Percentiles rank a stretch among this genome's conserved stretches.
phyloP scores from a whole-genome alignment of 2,329 filamentous ascomycete species.

The Endothia cerciana region DNA sequence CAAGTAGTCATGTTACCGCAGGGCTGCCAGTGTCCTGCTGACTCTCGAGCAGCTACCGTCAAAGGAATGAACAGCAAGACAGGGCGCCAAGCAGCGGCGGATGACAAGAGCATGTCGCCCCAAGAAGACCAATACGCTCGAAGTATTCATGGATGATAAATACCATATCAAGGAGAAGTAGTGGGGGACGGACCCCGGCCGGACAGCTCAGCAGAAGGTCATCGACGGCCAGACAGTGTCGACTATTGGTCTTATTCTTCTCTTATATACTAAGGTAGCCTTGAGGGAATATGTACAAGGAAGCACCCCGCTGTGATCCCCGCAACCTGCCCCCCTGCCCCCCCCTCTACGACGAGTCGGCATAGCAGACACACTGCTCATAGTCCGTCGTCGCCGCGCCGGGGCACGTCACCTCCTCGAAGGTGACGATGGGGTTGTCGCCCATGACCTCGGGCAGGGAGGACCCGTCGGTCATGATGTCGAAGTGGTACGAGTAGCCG shows the following conservation, averaged over 20 bases:
- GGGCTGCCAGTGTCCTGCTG: too few species aligned
- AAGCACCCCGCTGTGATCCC: not conserved
- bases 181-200: too few species aligned
- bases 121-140: not conserved
- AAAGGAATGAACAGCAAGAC: too few species aligned
- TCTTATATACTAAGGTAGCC: not conserved
- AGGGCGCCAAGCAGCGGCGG: too few species aligned
- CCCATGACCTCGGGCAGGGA: conserved; percentile 40
- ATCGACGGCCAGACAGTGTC: not conserved
- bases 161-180: not conserved
- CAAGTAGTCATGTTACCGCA: too few species aligned
- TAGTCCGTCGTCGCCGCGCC: conserved; percentile 33
- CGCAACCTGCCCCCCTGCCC: not conserved
- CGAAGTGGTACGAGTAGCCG: conserved; percentile 42
- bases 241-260: not conserved
- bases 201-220: not conserved
- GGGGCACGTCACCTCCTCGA: conserved; percentile 39
- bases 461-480: conserved; percentile 39
- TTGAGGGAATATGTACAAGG: not conserved
- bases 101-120: too few species aligned
- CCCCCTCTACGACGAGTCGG: not conserved
- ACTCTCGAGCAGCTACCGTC: too few species aligned
- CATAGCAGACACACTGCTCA: conserved; percentile 34
- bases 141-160: not conserved
- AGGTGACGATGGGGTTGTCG: conserved; percentile 40